Percentiles rank a stretch among this genome's conserved stretches.
These are phyloP conservation scores for Psilocybe cyanescens DNA, from an alignment of 768 basidiomycete species.

Conservation along the genomic window DNA sequence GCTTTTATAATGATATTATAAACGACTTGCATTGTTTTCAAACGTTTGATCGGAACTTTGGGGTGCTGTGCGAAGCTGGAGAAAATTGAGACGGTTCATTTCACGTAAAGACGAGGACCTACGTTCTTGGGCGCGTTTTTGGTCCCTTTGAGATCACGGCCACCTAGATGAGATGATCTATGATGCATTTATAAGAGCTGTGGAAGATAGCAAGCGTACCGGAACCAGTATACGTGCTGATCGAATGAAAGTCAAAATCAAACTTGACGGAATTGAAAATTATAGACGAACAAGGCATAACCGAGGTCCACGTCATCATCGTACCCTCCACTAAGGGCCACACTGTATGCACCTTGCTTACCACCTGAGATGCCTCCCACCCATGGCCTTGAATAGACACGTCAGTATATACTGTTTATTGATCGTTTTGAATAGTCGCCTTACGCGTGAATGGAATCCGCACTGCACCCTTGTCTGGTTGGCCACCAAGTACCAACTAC, in stretches of 20 bases:
- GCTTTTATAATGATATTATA: background rate
- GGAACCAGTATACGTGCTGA: constrained; percentile 81
- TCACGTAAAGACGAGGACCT: background rate
- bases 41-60: constrained; percentile 87
- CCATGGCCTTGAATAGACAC: constrained; percentile 58
- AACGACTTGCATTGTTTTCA: constrained; percentile 53
- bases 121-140: constrained; percentile 85
- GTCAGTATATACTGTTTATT: background rate
- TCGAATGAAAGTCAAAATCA: constrained; percentile 1
- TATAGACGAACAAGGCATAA: constrained; percentile 72
- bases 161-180: constrained; percentile 49
- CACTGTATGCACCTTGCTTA: constrained; percentile 75
- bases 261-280: background rate
- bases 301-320: constrained; percentile 85
- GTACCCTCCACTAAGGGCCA: constrained; percentile 89
- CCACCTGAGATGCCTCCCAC: constrained; percentile 82
- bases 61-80: constrained; percentile 85
- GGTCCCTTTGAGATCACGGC: constrained; percentile 87
- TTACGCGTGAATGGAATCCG: constrained; percentile 85
- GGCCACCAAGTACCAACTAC: constrained; percentile 87
- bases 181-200: background rate
- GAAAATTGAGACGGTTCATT: constrained; percentile 25
- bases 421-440: constrained; percentile 24
- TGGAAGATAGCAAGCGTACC: constrained; percentile 38
- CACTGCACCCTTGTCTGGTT: constrained; percentile 68